These are phyloP conservation scores for Penicillium sp. DNA, from an alignment of 2,329 filamentous ascomycete genomes.

Conservation along the genomic window DNA sequence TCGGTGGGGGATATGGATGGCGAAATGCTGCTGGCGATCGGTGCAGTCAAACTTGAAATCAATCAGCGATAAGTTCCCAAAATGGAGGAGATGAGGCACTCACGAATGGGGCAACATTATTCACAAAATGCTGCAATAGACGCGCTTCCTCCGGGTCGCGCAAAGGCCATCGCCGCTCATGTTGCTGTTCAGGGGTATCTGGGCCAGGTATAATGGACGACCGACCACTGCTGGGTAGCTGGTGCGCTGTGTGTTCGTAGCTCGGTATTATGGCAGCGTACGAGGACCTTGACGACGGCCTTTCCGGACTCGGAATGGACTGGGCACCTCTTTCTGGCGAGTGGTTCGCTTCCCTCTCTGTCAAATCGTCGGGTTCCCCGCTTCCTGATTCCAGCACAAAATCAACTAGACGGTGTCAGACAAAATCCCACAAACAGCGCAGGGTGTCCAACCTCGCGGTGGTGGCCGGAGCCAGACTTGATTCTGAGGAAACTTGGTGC, in stretches of 20 bases:
- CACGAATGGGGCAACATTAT: conserved; percentile 21
- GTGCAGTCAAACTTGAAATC: conserved; percentile 26
- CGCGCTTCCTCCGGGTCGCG: conserved; percentile 20
- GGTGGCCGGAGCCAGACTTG: conserved; percentile 25
- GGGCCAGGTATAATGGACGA: not conserved
- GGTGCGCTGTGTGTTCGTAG: not conserved
- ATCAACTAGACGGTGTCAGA: conserved; percentile 20
- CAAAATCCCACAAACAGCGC: too few relatives aligned
- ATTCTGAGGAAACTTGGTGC: conserved; percentile 22
- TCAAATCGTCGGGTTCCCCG: conserved; percentile 11
- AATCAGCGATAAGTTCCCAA: not conserved
- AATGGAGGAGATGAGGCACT: not conserved
- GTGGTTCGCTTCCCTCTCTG: not conserved
- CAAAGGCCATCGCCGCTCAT: conserved; percentile 17
- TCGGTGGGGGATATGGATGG: conserved; percentile 25
- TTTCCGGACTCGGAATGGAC: not conserved
- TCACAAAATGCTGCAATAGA: conserved; percentile 22
- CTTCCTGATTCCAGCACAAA: conserved; percentile 23
- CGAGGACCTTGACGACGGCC: not conserved
- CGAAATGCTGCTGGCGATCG: conserved; percentile 28
- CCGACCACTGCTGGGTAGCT: not conserved
- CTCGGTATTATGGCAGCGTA: not conserved
- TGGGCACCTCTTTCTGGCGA: not conserved
- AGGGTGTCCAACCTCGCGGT: conserved; percentile 17
- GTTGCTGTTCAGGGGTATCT: not conserved